These are phyloP conservation scores for Dichotomopilus funicola DNA, from an alignment of 2,329 filamentous ascomycete species.

Conservation along the genomic window DNA sequence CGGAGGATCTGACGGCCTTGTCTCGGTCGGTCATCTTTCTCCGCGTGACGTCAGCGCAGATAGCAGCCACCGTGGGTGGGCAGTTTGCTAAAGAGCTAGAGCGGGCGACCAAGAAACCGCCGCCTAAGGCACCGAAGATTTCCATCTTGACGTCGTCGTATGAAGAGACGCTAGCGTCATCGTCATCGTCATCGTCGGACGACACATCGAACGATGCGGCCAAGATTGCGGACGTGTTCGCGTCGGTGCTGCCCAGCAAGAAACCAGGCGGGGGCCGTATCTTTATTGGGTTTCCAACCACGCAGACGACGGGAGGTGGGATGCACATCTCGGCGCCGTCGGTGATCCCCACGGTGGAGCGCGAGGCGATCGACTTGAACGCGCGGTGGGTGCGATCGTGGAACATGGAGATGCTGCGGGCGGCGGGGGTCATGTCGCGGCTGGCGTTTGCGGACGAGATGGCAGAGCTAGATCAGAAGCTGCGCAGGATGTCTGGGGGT, in stretches of 20 bases:
- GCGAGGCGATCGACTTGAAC: slow-evolving; percentile 94
- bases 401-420: slow-evolving; percentile 90
- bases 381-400: slow-evolving; percentile 90
- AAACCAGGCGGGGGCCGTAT: slow-evolving; percentile 68
- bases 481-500: slow-evolving; percentile 36
- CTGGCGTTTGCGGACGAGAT: slow-evolving; percentile 87
- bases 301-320: slow-evolving; percentile 89
- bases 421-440: slow-evolving; percentile 82
- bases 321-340: slow-evolving; percentile 94
- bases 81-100: slow-evolving; percentile 81
- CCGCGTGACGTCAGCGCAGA: slow-evolving; percentile 74
- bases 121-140: slow-evolving; percentile 78
- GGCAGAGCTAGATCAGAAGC: slow-evolving; percentile 60
- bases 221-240: slow-evolving; percentile 71
- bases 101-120: slow-evolving; percentile 93
- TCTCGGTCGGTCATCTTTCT: slow-evolving; percentile 80
- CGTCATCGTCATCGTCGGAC: slow-evolving; percentile 37
- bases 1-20: slow-evolving; percentile 64
- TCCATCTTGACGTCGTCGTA: slow-evolving; percentile 88
- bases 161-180: slow-evolving; percentile 62
- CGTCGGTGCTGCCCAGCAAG: slow-evolving; percentile 81
- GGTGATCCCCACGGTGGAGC: slow-evolving; percentile 92
- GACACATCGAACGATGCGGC: slow-evolving; percentile 42
- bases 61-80: slow-evolving; percentile 67
- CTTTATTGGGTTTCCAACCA: slow-evolving; percentile 96